phyloP scores from a whole-genome alignment of 1,139 yeast genomes.

The Fermentozyma sake region DNA sequence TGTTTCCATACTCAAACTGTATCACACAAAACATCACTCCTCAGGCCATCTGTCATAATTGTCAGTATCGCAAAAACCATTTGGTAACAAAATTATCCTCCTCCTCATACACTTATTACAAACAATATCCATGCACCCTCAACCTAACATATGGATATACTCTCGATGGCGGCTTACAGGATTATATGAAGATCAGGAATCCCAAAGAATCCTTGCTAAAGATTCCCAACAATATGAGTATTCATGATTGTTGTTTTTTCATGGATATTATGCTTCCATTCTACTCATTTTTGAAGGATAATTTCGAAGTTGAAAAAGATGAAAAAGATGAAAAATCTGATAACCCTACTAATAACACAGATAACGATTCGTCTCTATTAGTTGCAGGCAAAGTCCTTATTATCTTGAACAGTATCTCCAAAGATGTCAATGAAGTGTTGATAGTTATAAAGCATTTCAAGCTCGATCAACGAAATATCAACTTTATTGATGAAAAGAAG shows the following conservation, averaged over 20 bases:
- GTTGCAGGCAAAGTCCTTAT: constrained; percentile 20
- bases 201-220: constrained; percentile 23
- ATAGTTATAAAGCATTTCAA: constrained; percentile 28
- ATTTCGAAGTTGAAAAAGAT: no score
- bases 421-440: constrained; percentile 35
- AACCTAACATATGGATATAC: constrained; percentile 31
- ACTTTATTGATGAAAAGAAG: constrained; percentile 22
- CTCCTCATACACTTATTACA: constrained; percentile 9
- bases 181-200: constrained; percentile 24
- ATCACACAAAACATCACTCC: constrained; percentile 17
- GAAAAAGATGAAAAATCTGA: no score
- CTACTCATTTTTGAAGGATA: constrained; percentile 21
- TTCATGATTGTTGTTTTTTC: constrained; percentile 36
- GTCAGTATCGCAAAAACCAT: no score
- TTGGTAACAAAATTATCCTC: no score
- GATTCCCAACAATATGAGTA: constrained; percentile 28
- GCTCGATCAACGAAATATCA: constrained; percentile 23
- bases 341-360: no score
- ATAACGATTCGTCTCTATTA: no score
- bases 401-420: constrained; percentile 23
- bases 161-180: constrained; percentile 41
- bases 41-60: constrained; percentile 18
- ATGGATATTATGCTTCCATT: constrained; percentile 36
- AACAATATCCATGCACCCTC: constrained; percentile 18
- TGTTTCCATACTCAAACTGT: constrained; percentile 37